Evolutionary conservation across 345 rosid genomes (phyloP).

Genomic region (Carallia pectinifolia): DNA sequence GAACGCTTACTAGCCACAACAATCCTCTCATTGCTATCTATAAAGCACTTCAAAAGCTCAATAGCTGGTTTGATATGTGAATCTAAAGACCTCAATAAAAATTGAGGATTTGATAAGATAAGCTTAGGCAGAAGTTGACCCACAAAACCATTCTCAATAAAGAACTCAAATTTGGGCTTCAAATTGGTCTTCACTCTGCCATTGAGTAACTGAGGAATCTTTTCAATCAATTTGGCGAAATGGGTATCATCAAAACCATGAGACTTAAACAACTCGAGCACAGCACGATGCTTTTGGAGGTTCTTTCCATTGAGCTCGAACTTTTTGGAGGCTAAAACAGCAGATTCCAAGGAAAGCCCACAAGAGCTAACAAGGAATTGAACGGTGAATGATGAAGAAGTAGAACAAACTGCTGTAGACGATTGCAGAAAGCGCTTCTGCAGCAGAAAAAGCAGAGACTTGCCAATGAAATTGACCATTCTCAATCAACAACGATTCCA

Average conservation of each 20-base stretch:
- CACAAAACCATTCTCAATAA: conserved; percentile 11
- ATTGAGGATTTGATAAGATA: conserved; percentile 11
- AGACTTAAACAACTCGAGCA: conserved; percentile 12
- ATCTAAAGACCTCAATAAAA: conserved; percentile 11
- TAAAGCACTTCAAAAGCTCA: conserved; percentile 8
- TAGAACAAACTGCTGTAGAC: neutral
- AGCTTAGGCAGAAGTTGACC: conserved; percentile 20
- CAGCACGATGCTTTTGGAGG: neutral
- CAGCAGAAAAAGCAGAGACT: neutral
- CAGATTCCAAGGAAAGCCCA: conserved; percentile 21
- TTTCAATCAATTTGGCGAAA: conserved; percentile 15
- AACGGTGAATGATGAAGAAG: conserved; percentile 5
- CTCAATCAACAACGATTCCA: neutral
- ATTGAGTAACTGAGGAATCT: conserved; percentile 4
- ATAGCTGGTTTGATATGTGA: conserved; percentile 18
- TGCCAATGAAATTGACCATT: neutral
- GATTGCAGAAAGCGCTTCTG: neutral
- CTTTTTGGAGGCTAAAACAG: conserved; percentile 19
- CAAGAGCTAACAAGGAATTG: conserved; percentile 19
- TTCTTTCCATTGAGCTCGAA: conserved; percentile 9
- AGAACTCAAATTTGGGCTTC: conserved; percentile 21
- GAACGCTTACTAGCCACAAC: conserved; percentile 17
- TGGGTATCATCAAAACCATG: conserved; percentile 19
- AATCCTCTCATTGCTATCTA: conserved; percentile 13
- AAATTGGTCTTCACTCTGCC: conserved; percentile 6